Conservation (phyloP, 2,329 filamentous ascomycete genomes). For the Ophiostoma pallidulum region DNA sequence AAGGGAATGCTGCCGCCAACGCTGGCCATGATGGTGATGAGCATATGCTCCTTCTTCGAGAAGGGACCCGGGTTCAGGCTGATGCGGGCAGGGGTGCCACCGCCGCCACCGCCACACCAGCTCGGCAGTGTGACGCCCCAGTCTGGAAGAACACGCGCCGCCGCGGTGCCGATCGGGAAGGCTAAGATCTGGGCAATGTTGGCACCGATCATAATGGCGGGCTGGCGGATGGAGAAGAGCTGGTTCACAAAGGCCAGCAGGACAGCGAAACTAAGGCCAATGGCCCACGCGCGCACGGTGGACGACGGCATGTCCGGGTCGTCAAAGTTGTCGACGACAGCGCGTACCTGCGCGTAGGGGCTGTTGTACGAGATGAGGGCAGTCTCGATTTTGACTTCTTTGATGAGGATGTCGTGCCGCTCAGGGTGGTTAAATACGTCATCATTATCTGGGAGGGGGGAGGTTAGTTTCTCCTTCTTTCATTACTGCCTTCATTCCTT, state of each 20-base stretch:
- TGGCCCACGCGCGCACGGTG: conserved; percentile 47
- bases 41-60: conserved; percentile 50
- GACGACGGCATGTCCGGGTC: conserved; percentile 39
- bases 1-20: conserved; percentile 30
- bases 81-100: conserved; percentile 34
- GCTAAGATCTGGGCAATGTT: conserved; percentile 49
- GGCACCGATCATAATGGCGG: conserved; percentile 42
- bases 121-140: conserved; percentile 33
- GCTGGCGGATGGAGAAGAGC: conserved; percentile 46
- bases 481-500: too few species aligned
- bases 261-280: conserved; percentile 37
- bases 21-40: conserved; percentile 54
- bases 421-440: conserved; percentile 35
- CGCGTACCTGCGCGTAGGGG: conserved; percentile 48
- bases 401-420: conserved; percentile 36
- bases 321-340: conserved; percentile 49
- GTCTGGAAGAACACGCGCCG: conserved; percentile 42
- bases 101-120: conserved; percentile 35
- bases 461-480: too few species aligned
- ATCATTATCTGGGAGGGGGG: conserved; percentile 28
- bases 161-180: conserved; percentile 43
- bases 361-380: conserved; percentile 46
- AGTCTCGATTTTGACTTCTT: conserved; percentile 40
- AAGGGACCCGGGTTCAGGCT: conserved; percentile 48
- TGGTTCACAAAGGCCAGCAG: conserved; percentile 38